Percentiles rank a stretch among this genome's conserved stretches.
Evolutionary conservation across 2,329 filamentous ascomycete genomes (phyloP).

Genomic region (Tetracladium maxilliforme): DNA sequence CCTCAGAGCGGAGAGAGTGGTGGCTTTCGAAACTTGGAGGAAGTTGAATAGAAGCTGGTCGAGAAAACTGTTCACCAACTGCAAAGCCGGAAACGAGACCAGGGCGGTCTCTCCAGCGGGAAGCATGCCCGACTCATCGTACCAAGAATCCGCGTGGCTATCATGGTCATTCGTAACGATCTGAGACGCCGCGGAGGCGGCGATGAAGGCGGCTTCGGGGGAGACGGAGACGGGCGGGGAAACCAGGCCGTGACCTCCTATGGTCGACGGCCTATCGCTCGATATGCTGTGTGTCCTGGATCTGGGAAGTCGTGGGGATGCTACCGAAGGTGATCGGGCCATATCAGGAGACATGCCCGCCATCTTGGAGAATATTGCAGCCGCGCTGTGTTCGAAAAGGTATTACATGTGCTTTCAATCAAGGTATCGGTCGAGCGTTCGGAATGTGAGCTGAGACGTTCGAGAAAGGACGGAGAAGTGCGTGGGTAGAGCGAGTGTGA

Average conservation of each 20-base stretch:
- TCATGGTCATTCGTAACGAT: conserved; percentile 84
- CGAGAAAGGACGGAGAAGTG: too few relatives aligned
- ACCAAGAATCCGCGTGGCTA: conserved; percentile 53
- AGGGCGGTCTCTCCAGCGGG: conserved; percentile 52
- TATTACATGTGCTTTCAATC: too few relatives aligned
- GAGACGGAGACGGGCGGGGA: conserved; percentile 54
- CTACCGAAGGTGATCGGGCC: too few relatives aligned
- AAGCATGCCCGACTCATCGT: conserved; percentile 52
- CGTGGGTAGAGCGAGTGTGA: too few relatives aligned
- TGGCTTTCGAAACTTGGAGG: conserved; percentile 66
- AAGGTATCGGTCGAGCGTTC: too few relatives aligned
- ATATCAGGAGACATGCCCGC: too few relatives aligned
- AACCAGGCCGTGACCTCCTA: conserved; percentile 39
- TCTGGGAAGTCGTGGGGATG: too few relatives aligned
- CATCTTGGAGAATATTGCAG: too few relatives aligned
- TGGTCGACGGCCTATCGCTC: conserved; percentile 53
- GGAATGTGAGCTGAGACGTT: too few relatives aligned
- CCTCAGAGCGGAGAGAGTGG: conserved; percentile 57
- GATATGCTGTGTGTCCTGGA: conserved; percentile 51
- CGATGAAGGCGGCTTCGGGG: conserved; percentile 77
- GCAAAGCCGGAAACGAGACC: conserved; percentile 59
- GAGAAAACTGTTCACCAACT: conserved; percentile 78
- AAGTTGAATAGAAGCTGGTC: conserved; percentile 90
- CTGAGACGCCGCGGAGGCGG: conserved; percentile 73
- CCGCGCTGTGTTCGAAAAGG: too few relatives aligned